Conservation (phyloP, 306 rosid genomes). For the Quercus ilex region DNA sequence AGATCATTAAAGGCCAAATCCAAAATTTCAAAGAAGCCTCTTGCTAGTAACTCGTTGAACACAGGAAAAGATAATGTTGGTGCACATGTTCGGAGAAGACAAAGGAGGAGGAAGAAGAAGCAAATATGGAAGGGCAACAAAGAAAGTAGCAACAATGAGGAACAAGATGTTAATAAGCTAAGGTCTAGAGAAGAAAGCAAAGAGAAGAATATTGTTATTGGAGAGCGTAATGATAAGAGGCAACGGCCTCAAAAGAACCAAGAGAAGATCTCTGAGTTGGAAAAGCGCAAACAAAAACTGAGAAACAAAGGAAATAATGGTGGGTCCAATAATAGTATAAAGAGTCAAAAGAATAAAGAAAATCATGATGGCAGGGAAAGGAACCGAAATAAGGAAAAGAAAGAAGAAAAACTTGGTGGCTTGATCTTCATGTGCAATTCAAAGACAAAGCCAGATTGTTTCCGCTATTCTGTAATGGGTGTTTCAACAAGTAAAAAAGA, state of each 20-base stretch:
- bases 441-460: conserved; percentile 93
- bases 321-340: conserved; percentile 26
- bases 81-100: conserved; percentile 22
- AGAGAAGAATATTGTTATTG: conserved; percentile 19
- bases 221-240: conserved; percentile 29
- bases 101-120: conserved; percentile 22
- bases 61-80: conserved; percentile 8
- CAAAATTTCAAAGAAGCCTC: conserved; percentile 50
- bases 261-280: conserved; percentile 14
- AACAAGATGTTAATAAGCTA: conserved; percentile 16
- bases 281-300: conserved; percentile 26
- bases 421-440: conserved; percentile 90
- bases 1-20: conserved; percentile 48
- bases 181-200: conserved; percentile 22
- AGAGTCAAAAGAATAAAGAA: conserved; percentile 29
- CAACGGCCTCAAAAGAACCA: conserved; percentile 24
- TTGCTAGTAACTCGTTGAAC: conserved; percentile 21
- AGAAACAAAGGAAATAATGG: conserved; percentile 25
- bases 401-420: conserved; percentile 75
- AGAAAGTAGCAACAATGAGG: conserved; percentile 29
- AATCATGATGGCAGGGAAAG: conserved; percentile 22
- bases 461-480: conserved; percentile 72
- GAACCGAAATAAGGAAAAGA: conserved; percentile 18
- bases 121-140: conserved; percentile 11
- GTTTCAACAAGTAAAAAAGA: conserved; percentile 62